Evolutionary conservation across 2,329 filamentous ascomycete species (phyloP).

Genomic region (Karstenula rhodostoma): DNA sequence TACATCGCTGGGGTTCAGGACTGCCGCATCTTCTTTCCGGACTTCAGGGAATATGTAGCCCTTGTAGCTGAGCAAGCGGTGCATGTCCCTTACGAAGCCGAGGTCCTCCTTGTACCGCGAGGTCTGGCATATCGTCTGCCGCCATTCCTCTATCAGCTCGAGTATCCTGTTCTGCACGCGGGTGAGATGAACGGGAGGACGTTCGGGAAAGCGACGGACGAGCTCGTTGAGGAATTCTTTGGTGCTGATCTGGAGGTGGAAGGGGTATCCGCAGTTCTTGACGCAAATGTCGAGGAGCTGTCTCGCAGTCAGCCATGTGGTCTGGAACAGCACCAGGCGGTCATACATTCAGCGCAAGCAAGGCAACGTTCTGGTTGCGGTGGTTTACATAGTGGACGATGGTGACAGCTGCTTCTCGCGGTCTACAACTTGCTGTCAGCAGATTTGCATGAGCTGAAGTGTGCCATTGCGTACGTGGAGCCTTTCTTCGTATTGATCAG

Average conservation of each 20-base stretch:
- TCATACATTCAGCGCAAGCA: constrained; percentile 79
- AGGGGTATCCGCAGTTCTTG: constrained; percentile 99
- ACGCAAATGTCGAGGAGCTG: constrained; percentile 96
- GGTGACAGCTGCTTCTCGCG: constrained; percentile 90
- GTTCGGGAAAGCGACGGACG: constrained; percentile 92
- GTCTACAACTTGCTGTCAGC: constrained; percentile 56
- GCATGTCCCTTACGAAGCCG: constrained; percentile 97
- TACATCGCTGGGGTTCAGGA: constrained; percentile 96
- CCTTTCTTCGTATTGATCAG: constrained; percentile 98
- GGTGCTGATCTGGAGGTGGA: constrained; percentile 97
- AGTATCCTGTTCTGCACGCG: constrained; percentile 92
- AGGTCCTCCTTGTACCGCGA: constrained; percentile 97
- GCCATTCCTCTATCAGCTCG: constrained; percentile 97
- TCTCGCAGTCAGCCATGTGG: constrained; percentile 32
- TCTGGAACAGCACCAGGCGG: constrained; percentile 18
- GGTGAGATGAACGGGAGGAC: constrained; percentile 84
- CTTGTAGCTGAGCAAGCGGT: constrained; percentile 93
- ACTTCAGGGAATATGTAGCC: constrained; percentile 96
- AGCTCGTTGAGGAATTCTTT: constrained; percentile 99
- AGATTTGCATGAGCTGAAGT: not conserved
- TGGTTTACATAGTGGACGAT: constrained; percentile 97
- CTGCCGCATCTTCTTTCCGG: constrained; percentile 90
- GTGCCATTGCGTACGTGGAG: constrained; percentile 66
- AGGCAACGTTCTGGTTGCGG: constrained; percentile 92
- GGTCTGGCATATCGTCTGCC: constrained; percentile 96